These are phyloP conservation scores for Citrus medica DNA, from an alignment of 345 rosid species.

Conservation along the genomic window DNA sequence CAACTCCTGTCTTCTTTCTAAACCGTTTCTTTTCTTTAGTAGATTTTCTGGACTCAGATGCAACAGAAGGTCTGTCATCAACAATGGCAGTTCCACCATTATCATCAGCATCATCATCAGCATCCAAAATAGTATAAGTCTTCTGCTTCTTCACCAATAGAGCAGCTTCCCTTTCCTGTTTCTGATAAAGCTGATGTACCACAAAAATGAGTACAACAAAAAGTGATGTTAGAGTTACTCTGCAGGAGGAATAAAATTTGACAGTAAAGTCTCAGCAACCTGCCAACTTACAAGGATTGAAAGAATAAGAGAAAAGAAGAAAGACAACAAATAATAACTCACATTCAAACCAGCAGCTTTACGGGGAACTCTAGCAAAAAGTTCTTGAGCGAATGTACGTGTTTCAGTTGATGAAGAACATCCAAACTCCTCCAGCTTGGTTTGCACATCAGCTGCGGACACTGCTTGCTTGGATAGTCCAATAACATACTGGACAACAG, in stretches of 20 bases:
- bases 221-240: neutral
- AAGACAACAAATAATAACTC: constrained; percentile 24
- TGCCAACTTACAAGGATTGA: neutral
- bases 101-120: constrained; percentile 72
- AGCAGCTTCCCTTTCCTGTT: constrained; percentile 86
- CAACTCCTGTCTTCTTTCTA: constrained; percentile 70
- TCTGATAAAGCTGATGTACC: constrained; percentile 58
- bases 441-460: constrained; percentile 53
- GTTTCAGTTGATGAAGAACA: constrained; percentile 52
- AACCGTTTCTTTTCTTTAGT: constrained; percentile 63
- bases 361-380: constrained; percentile 56
- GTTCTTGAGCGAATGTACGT: constrained; percentile 51
- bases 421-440: constrained; percentile 49
- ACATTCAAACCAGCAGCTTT: constrained; percentile 47
- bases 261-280: neutral
- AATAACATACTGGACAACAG: constrained; percentile 69
- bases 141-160: constrained; percentile 70
- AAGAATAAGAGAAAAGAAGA: neutral
- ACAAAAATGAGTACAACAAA: neutral
- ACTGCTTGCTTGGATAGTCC: constrained; percentile 63
- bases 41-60: constrained; percentile 40
- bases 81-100: constrained; percentile 21
- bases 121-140: constrained; percentile 69
- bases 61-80: constrained; percentile 27
- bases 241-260: neutral